These are phyloP conservation scores for Tricladium varicosporioides DNA, from an alignment of 2,329 filamentous ascomycete genomes.

Conservation along the genomic window DNA sequence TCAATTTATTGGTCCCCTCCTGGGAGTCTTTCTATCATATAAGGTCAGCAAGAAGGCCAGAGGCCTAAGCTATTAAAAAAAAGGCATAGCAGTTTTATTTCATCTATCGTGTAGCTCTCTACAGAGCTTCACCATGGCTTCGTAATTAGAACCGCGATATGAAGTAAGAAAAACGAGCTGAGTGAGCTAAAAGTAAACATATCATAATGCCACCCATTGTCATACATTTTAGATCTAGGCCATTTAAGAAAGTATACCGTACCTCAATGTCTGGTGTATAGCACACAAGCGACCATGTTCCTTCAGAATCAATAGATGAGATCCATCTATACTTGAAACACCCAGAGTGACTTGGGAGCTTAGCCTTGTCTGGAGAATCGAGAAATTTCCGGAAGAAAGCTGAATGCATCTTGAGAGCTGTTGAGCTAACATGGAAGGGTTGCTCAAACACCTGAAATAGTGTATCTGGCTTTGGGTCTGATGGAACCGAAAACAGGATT, in stretches of 20 bases:
- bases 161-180: too few relatives aligned
- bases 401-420: neutral
- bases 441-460: conserved; percentile 1
- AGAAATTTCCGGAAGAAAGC: conserved; percentile 5
- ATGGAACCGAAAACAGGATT: neutral
- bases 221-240: too few relatives aligned
- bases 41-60: too few relatives aligned
- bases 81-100: too few relatives aligned
- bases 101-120: too few relatives aligned
- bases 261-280: neutral
- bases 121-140: too few relatives aligned
- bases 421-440: conserved; percentile 2
- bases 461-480: neutral
- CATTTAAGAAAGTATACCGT: too few relatives aligned
- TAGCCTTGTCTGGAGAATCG: conserved; percentile 3
- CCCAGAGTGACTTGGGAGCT: neutral
- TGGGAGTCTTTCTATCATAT: neutral
- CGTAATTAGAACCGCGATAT: too few relatives aligned
- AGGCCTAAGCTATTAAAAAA: too few relatives aligned
- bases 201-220: too few relatives aligned
- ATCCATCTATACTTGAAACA: conserved; percentile 4
- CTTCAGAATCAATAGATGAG: neutral
- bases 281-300: neutral
- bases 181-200: too few relatives aligned
- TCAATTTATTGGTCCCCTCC: neutral